These are phyloP conservation scores for Phylloboletellus chloephorus DNA, from an alignment of 1,284 basidiomycete genomes.

Conservation along the genomic window DNA sequence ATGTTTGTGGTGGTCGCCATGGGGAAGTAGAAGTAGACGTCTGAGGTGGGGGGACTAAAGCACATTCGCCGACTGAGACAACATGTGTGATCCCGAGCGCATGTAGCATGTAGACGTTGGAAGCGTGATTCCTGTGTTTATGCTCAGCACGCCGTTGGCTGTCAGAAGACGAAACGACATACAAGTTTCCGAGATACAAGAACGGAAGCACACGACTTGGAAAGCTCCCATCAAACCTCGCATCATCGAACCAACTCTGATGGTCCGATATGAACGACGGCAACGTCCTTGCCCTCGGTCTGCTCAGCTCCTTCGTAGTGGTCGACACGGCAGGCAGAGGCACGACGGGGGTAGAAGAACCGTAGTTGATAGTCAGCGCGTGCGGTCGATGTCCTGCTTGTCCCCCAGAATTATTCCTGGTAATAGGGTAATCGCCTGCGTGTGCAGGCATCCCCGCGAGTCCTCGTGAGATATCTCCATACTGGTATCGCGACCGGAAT, in stretches of 20 bases:
- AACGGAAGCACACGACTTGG: conserved; percentile 92
- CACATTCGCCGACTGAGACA: conserved; percentile 94
- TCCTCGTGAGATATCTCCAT: conserved; percentile 24
- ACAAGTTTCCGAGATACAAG: conserved; percentile 94
- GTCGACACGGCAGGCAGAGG: conserved; percentile 11
- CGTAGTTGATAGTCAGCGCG: conserved; percentile 18
- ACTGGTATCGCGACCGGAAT: conserved; percentile 24
- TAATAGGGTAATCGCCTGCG: conserved; percentile 20
- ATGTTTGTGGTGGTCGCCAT: conserved; percentile 4
- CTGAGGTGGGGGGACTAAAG: conserved; percentile 66
- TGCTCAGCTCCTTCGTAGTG: conserved; percentile 29
- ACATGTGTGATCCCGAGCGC: conserved; percentile 97
- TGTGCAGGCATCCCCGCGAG: conserved; percentile 7
- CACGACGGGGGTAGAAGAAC: conserved; percentile 14
- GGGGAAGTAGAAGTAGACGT: conserved; percentile 8
- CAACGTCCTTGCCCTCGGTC: conserved; percentile 66
- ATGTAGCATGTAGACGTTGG: conserved; percentile 93
- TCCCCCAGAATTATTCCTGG: conserved; percentile 20
- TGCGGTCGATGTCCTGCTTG: conserved; percentile 26
- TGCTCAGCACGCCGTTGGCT: conserved; percentile 3
- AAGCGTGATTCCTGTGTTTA: conserved; percentile 73
- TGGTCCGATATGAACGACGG: conserved; percentile 64
- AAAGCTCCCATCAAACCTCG: conserved; percentile 91
- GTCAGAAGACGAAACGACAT: conserved; percentile 34
- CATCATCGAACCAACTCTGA: conserved; percentile 88